Conservation (phyloP, 2,329 filamentous ascomycete species). For the Apiospora arundinis region DNA sequence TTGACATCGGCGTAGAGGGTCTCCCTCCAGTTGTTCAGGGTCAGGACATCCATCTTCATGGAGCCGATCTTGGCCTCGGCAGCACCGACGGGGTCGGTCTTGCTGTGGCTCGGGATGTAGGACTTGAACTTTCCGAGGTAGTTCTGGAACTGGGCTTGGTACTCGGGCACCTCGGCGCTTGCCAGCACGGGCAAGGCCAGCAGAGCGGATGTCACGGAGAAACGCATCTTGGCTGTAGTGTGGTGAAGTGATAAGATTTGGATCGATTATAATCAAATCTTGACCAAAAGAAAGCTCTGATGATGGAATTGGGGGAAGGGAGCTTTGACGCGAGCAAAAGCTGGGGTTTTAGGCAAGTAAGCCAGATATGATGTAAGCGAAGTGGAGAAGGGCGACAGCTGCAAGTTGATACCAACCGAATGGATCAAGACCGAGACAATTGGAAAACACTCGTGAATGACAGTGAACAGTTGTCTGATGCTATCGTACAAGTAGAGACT, state of each 20-base stretch:
- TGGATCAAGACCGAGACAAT: constrained; percentile 13
- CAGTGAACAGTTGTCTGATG: neutral
- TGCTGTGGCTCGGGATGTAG: constrained; percentile 56
- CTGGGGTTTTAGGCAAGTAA: constrained; percentile 16
- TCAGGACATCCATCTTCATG: constrained; percentile 62
- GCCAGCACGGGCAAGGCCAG: constrained; percentile 63
- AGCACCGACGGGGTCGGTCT: constrained; percentile 48
- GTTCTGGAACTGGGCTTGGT: constrained; percentile 68
- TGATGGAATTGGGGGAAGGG: constrained; percentile 23
- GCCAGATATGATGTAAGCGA: constrained; percentile 21
- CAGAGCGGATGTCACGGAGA: constrained; percentile 56
- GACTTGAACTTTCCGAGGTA: constrained; percentile 62
- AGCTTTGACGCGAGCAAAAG: constrained; percentile 24
- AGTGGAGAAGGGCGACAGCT: constrained; percentile 1
- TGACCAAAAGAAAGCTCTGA: constrained; percentile 15
- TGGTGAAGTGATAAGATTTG: constrained; percentile 22
- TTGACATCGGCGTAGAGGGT: constrained; percentile 68
- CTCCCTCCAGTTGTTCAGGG: constrained; percentile 73
- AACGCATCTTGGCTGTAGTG: constrained; percentile 57
- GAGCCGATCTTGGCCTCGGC: constrained; percentile 58
- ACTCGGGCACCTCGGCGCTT: constrained; percentile 57
- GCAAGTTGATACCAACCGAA: constrained; percentile 19
- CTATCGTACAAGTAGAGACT: neutral
- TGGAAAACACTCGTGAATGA: neutral
- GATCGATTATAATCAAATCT: constrained; percentile 22